These are phyloP conservation scores for Plantago lanceolata DNA, from an alignment of 305 asterid species.

Conservation along the genomic window DNA sequence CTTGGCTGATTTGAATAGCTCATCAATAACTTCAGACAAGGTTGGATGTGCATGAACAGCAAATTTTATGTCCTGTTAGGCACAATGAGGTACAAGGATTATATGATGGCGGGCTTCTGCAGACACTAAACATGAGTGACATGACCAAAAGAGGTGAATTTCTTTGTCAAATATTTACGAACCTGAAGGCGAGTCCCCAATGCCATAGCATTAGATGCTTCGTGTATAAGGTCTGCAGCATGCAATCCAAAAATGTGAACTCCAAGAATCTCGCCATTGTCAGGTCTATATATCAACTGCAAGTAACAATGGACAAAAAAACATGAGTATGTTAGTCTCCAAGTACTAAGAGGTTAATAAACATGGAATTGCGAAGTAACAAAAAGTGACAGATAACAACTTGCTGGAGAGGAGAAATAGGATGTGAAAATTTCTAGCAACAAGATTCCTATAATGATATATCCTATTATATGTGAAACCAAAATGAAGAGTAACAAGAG, in stretches of 20 bases:
- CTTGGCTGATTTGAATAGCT: conserved; percentile 82
- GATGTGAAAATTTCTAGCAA: no score
- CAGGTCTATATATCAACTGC: conserved; percentile 90
- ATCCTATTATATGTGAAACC: no score
- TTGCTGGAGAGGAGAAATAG: no score
- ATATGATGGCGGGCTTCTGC: no score
- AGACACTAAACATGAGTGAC: no score
- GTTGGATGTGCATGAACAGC: conserved; percentile 97
- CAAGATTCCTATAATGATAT: no score
- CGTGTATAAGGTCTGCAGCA: conserved; percentile 94
- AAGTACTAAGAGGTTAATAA: neutral
- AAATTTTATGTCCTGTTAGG: conserved; percentile 58
- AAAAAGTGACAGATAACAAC: no score
- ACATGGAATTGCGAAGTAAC: no score
- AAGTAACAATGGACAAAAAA: conserved; percentile 2
- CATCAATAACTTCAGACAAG: conserved; percentile 82
- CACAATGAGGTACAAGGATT: no score
- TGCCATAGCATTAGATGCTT: conserved; percentile 87
- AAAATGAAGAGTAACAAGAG: no score
- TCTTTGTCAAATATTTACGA: neutral
- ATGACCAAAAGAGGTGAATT: no score
- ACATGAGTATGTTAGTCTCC: no score
- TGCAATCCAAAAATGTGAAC: conserved; percentile 90
- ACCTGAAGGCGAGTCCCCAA: conserved; percentile 87
- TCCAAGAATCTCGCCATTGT: conserved; percentile 92